These are phyloP conservation scores for Penicillium egyptiacum DNA, from an alignment of 495 filamentous ascomycete genomes.

Conservation along the genomic window DNA sequence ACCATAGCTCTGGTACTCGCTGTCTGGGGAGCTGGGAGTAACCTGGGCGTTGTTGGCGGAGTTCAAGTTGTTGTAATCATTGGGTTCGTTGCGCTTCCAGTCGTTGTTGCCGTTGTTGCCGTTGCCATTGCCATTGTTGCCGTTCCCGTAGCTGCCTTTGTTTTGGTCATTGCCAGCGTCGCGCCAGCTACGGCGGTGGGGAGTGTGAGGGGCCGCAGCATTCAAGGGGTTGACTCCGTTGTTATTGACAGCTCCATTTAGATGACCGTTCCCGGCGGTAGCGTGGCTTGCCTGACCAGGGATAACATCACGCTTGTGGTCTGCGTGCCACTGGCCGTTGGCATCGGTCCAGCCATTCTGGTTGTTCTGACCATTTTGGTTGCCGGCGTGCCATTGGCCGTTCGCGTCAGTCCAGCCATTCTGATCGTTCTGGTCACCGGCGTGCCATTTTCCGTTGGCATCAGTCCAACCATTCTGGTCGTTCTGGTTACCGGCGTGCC, in stretches of 20 bases:
- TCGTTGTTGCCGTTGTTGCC: no score
- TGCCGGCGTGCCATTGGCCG: slow-evolving; percentile 23
- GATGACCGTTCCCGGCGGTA: no score
- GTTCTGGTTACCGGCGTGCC: slow-evolving; percentile 9
- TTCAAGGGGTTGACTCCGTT: background rate
- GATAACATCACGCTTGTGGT: slow-evolving; percentile 17
- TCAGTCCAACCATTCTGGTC: slow-evolving; percentile 18
- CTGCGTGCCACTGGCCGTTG: slow-evolving; percentile 19
- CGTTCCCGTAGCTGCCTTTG: slow-evolving; percentile 6
- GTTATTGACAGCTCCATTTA: slow-evolving; percentile 1
- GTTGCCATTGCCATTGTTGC: no score
- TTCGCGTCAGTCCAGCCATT: slow-evolving; percentile 25
- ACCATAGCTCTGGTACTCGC: slow-evolving; percentile 9
- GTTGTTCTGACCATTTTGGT: slow-evolving; percentile 13
- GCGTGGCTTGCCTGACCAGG: no score
- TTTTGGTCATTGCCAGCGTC: slow-evolving; percentile 11
- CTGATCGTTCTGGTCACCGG: slow-evolving; percentile 15
- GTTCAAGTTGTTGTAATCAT: slow-evolving; percentile 10
- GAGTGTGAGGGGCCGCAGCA: background rate
- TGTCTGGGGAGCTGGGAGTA: slow-evolving; percentile 9
- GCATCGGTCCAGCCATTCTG: slow-evolving; percentile 17
- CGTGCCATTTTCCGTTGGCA: slow-evolving; percentile 20
- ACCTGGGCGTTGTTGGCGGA: slow-evolving; percentile 10
- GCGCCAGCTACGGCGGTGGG: slow-evolving; percentile 13
- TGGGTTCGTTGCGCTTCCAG: background rate